phyloP scores from a whole-genome alignment of 2,329 filamentous ascomycete species.

The Pseudocercospora cruenta region DNA sequence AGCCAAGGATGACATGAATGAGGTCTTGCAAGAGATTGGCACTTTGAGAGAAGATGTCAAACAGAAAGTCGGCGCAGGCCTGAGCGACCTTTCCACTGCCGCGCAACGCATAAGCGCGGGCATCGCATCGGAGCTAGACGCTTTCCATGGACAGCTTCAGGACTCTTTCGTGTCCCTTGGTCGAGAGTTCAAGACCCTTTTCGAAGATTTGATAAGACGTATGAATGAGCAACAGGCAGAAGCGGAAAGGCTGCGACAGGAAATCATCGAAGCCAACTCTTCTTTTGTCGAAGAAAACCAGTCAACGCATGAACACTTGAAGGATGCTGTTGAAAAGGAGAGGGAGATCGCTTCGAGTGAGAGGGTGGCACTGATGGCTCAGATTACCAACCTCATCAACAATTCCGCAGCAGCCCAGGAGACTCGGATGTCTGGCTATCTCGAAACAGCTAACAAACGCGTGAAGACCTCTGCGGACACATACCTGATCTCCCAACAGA shows the following conservation, averaged over 20 bases:
- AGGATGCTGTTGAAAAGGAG: conserved; percentile 75
- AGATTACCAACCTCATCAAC: conserved; percentile 78
- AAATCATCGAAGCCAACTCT: conserved; percentile 72
- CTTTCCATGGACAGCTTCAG: conserved; percentile 85
- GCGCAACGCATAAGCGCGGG: conserved; percentile 88
- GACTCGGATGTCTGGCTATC: conserved; percentile 66
- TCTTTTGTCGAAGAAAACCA: conserved; percentile 70
- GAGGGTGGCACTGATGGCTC: conserved; percentile 70
- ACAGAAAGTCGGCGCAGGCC: conserved; percentile 77
- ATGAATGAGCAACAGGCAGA: conserved; percentile 77
- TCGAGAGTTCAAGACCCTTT: conserved; percentile 81
- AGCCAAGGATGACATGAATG: conserved; percentile 84
- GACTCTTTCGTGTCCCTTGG: conserved; percentile 81
- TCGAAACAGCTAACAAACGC: conserved; percentile 65
- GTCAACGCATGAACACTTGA: conserved; percentile 66
- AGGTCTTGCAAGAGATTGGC: conserved; percentile 89
- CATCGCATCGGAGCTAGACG: conserved; percentile 79
- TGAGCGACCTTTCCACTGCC: conserved; percentile 79
- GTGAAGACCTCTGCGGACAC: conserved; percentile 56
- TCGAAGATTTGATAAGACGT: conserved; percentile 77
- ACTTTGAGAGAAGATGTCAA: conserved; percentile 88
- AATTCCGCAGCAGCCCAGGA: conserved; percentile 75
- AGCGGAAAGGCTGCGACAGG: conserved; percentile 70
- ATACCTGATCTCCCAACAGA: conserved; percentile 57
- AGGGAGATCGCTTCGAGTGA: conserved; percentile 72